Percentiles rank a stretch among this genome's conserved stretches.
Conservation (phyloP, 176 grass and related monocot genomes). For the Thinopyrum elongatum region DNA sequence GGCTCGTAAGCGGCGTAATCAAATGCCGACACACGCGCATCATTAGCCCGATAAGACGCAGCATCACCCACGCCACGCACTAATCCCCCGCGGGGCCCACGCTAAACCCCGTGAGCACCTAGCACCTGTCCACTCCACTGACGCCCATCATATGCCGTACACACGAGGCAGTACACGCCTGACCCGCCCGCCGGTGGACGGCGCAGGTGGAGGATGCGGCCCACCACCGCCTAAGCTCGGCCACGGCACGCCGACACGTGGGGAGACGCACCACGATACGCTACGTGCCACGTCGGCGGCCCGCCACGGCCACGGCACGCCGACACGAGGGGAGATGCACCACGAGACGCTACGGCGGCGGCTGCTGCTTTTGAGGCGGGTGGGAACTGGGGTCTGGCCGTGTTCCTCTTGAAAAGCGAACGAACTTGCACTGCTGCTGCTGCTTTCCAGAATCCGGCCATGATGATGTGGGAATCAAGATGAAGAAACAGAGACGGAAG, state of each 20-base stretch:
- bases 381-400: background rate
- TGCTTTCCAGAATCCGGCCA: background rate
- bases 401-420: background rate
- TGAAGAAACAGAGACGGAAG: background rate
- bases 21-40: conserved; percentile 36
- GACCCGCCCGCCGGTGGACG: background rate
- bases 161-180: background rate
- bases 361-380: background rate
- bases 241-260: conserved; percentile 1
- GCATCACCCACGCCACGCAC: background rate
- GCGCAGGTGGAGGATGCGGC: background rate
- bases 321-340: background rate
- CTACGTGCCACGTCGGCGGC: background rate
- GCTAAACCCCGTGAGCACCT: background rate
- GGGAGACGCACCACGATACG: background rate
- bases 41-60: conserved; percentile 13
- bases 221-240: background rate
- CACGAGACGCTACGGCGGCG: background rate
- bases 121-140: background rate
- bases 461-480: background rate
- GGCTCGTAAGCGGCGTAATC: conserved; percentile 22
- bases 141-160: no score
- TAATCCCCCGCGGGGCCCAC: background rate
- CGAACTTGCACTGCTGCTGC: background rate
- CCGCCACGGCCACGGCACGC: background rate